phyloP scores from a whole-genome alignment of 1,284 basidiomycete species.

The Rhodotorula glutinis region DNA sequence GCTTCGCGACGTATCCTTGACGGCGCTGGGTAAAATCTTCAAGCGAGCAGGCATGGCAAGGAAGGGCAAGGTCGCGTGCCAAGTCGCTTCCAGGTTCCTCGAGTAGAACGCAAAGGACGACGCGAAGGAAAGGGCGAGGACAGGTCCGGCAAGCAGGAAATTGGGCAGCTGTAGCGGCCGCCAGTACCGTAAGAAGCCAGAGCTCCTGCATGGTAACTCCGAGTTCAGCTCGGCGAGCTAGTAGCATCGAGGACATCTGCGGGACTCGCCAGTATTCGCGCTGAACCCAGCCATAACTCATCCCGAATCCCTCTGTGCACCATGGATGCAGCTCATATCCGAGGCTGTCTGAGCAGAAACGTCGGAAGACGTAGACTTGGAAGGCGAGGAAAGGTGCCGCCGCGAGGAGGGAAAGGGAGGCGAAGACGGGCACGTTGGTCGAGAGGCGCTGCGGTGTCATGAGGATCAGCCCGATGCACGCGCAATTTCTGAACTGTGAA shows the following conservation, averaged over 20 bases:
- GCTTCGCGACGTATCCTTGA: not conserved
- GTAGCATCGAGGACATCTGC: not conserved
- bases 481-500: too few species aligned
- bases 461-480: not conserved
- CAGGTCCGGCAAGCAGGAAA: slow-evolving; percentile 73
- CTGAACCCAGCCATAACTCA: slow-evolving; percentile 82
- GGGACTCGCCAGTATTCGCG: slow-evolving; percentile 66
- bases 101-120: slow-evolving; percentile 38
- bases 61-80: slow-evolving; percentile 7
- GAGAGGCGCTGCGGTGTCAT: not conserved
- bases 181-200: slow-evolving; percentile 86
- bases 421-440: slow-evolving; percentile 46
- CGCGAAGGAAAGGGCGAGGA: slow-evolving; percentile 40
- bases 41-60: not conserved
- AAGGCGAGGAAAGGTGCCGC: slow-evolving; percentile 67
- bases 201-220: slow-evolving; percentile 55
- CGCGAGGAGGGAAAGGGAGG: slow-evolving; percentile 54
- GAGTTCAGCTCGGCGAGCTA: not conserved
- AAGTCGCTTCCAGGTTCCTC: slow-evolving; percentile 11
- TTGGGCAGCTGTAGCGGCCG: slow-evolving; percentile 77
- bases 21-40: not conserved
- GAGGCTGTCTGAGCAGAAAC: slow-evolving; percentile 58
- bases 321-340: slow-evolving; percentile 53
- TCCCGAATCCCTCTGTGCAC: slow-evolving; percentile 64
- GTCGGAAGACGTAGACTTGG: slow-evolving; percentile 62